Percentiles rank a stretch among this genome's conserved stretches.
Evolutionary conservation across 208 protist species (phyloP).

Genomic region (Acanthamoeba lenticulata): DNA sequence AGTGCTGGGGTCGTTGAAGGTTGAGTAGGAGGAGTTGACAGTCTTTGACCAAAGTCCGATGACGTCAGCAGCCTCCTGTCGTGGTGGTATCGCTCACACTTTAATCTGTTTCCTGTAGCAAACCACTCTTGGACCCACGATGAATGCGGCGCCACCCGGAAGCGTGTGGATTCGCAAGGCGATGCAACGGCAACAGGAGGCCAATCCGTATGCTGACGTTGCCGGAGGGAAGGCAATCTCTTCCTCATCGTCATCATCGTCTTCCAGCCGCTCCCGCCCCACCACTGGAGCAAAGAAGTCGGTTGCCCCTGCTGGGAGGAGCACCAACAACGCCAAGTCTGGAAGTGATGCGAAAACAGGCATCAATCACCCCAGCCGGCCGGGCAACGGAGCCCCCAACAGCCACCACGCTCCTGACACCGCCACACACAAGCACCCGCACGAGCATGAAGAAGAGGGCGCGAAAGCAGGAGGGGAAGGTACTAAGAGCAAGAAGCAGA

Average conservation of each 20-base stretch:
- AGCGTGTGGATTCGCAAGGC: background rate
- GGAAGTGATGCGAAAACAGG: too few species aligned
- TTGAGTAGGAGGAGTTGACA: too few species aligned
- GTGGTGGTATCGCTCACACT: background rate
- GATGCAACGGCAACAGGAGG: background rate
- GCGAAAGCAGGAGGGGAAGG: background rate
- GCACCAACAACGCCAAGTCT: too few species aligned
- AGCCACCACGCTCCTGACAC: too few species aligned
- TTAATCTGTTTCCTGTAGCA: background rate
- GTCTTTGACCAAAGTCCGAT: background rate
- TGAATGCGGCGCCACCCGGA: background rate
- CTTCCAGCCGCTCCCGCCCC: too few species aligned
- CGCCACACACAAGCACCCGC: background rate
- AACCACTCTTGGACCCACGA: background rate
- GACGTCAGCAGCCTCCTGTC: background rate
- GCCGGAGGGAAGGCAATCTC: background rate
- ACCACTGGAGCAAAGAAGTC: too few species aligned
- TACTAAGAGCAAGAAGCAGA: conserved; percentile 14
- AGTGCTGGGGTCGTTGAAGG: too few species aligned
- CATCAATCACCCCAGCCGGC: too few species aligned
- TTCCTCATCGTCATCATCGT: too few species aligned
- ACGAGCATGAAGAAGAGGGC: background rate
- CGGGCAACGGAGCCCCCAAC: too few species aligned
- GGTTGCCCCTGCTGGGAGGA: too few species aligned
- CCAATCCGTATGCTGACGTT: background rate